phyloP scores from a whole-genome alignment of 1,284 basidiomycete genomes.

The Malassezia obtusa region DNA sequence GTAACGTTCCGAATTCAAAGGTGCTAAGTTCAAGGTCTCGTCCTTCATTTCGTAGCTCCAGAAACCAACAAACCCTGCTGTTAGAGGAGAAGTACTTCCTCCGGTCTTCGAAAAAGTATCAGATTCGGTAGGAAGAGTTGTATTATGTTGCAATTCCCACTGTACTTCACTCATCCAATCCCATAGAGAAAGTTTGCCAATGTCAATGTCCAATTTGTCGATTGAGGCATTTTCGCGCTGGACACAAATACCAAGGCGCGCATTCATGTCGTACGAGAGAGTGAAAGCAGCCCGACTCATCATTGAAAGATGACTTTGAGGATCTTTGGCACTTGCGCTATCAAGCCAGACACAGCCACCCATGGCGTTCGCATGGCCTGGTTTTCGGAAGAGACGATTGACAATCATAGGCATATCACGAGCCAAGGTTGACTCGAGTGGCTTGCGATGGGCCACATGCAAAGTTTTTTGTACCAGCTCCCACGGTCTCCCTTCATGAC shows the following conservation, averaged over 20 bases:
- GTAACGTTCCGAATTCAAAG: conserved; percentile 1
- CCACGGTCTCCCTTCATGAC: background rate
- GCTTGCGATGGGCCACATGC: background rate
- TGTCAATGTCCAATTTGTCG: background rate
- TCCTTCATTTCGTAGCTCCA: conserved; percentile 56
- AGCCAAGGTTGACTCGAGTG: background rate
- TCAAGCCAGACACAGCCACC: conserved; percentile 19
- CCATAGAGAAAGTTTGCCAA: conserved; percentile 3
- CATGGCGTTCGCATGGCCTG: background rate
- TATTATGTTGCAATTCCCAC: background rate
- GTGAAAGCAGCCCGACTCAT: conserved; percentile 36
- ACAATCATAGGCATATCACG: background rate
- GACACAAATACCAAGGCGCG: background rate
- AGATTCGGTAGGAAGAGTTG: background rate
- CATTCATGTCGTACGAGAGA: conserved; percentile 27
- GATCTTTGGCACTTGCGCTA: conserved; percentile 17
- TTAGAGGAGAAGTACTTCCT: conserved; percentile 23
- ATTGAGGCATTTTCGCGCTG: background rate
- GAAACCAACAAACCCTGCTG: conserved; percentile 53
- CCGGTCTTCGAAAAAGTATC: background rate
- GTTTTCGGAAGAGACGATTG: conserved; percentile 4
- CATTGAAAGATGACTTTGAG: conserved; percentile 29
- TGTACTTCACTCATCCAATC: conserved; percentile 13
- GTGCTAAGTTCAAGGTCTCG: conserved; percentile 47
- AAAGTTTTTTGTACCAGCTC: background rate